These are phyloP conservation scores for Thelonectria blattea DNA, from an alignment of 2,329 filamentous ascomycete species.

Conservation along the genomic window DNA sequence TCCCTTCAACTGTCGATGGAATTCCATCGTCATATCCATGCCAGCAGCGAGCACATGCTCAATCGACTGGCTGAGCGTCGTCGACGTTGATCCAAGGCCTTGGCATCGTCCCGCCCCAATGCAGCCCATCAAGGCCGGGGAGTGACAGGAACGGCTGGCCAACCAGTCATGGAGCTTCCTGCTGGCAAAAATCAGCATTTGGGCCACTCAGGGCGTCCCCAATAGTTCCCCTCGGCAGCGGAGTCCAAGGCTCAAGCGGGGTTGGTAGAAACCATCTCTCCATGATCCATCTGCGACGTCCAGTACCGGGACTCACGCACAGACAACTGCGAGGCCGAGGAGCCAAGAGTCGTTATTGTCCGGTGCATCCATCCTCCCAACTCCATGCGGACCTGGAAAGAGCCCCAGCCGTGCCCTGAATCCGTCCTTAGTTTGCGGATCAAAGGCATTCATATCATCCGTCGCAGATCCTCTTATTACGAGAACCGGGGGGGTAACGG, in stretches of 20 bases:
- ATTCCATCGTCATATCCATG: constrained; percentile 22
- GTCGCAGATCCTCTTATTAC: not conserved
- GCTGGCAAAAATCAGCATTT: constrained; percentile 5
- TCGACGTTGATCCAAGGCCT: constrained; percentile 20
- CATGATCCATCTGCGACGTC: not conserved
- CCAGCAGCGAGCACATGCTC: constrained; percentile 33
- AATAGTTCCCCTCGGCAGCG: constrained; percentile 7
- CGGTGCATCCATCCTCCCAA: not conserved
- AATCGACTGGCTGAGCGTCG: constrained; percentile 30
- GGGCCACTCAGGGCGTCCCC: constrained; percentile 6
- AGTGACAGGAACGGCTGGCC: constrained; percentile 25
- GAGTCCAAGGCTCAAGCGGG: constrained; percentile 5
- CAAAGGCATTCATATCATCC: not conserved
- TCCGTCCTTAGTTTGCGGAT: not conserved
- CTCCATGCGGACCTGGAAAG: not conserved
- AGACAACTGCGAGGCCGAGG: constrained; percentile 6
- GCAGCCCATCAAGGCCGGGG: constrained; percentile 19
- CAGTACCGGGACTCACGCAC: not conserved
- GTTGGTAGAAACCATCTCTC: constrained; percentile 1
- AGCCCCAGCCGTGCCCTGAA: not conserved
- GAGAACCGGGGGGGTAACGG: not conserved
- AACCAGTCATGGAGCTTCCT: constrained; percentile 12
- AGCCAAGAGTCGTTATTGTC: constrained; percentile 13
- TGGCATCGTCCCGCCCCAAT: constrained; percentile 28
- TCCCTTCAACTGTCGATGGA: constrained; percentile 9